A percentile compares a stretch with the other conserved stretches of the same genome.
Evolutionary conservation across 129 eudicot genomes (phyloP).

Genomic region (Oenanthe sinensis): DNA sequence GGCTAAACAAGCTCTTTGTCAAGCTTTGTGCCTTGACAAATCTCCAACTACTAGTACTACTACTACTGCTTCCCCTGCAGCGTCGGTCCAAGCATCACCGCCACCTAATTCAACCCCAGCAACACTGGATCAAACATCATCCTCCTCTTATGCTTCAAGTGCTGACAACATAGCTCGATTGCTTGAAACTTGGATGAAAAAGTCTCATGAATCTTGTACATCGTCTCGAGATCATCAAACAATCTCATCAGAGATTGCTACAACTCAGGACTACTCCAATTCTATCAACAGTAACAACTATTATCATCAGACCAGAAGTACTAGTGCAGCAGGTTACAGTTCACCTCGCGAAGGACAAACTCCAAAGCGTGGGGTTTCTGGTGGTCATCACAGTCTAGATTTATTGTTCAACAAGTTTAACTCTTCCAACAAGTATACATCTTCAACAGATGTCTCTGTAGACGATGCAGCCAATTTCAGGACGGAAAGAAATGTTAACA

Average conservation of each 20-base stretch:
- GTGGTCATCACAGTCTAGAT: not conserved
- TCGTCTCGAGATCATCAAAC: constrained; percentile 10
- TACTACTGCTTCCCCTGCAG: not conserved
- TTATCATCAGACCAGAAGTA: not conserved
- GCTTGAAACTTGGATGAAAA: constrained; percentile 50
- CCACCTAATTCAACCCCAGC: not conserved
- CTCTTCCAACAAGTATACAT: constrained; percentile 12
- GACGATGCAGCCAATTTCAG: not conserved
- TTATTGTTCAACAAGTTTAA: constrained; percentile 5
- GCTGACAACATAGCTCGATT: constrained; percentile 46
- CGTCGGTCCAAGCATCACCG: not conserved
- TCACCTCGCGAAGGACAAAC: not conserved
- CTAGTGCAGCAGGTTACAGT: not conserved
- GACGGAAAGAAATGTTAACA: not conserved
- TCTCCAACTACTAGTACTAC: constrained; percentile 9
- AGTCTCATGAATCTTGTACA: constrained; percentile 22
- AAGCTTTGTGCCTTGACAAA: constrained; percentile 46
- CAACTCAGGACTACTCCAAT: constrained; percentile 13
- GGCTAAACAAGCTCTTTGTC: constrained; percentile 54
- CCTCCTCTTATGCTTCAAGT: constrained; percentile 35
- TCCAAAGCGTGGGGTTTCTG: not conserved
- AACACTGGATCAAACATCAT: constrained; percentile 10
- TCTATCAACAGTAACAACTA: not conserved
- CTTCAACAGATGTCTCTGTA: not conserved
- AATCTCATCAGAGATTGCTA: constrained; percentile 37